Percentiles rank a stretch among this genome's conserved stretches.
These are phyloP conservation scores for Acanthamoeba castellanii DNA, from an alignment of 208 protist species.

Conservation along the genomic window DNA sequence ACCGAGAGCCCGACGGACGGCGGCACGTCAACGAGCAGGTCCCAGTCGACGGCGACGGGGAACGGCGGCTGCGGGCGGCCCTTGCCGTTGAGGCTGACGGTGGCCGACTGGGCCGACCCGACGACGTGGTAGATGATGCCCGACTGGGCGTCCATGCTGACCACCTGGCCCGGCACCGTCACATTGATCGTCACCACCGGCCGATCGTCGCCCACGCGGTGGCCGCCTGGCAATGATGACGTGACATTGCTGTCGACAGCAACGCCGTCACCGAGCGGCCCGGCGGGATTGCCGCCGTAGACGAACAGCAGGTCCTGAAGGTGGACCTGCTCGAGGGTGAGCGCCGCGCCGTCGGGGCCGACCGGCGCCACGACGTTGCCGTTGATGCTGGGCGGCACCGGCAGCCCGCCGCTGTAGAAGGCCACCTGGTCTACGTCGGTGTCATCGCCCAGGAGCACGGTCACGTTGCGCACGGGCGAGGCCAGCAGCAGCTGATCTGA, in stretches of 20 bases:
- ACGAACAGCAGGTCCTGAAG: conserved; percentile 40
- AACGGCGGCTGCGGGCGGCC: background rate
- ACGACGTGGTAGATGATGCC: conserved; percentile 21
- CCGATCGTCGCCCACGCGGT: background rate
- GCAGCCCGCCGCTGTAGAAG: conserved; percentile 13
- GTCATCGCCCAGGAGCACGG: conserved; percentile 38
- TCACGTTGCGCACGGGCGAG: conserved; percentile 21
- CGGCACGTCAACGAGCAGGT: background rate
- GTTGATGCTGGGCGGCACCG: conserved; percentile 18
- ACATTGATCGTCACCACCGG: conserved; percentile 64
- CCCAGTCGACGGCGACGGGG: conserved; percentile 33
- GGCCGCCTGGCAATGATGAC: background rate
- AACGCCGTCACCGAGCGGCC: background rate
- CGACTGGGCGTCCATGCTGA: conserved; percentile 35
- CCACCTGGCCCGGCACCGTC: conserved; percentile 10
- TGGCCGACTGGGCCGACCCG: conserved; percentile 20
- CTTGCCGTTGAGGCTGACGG: conserved; percentile 1
- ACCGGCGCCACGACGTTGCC: conserved; percentile 35
- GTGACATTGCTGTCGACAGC: background rate
- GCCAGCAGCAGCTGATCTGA: background rate
- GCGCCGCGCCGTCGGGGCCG: background rate
- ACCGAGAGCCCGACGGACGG: background rate
- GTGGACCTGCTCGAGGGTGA: conserved; percentile 11
- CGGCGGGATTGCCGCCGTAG: conserved; percentile 39
- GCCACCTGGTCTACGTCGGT: conserved; percentile 21